Evolutionary conservation across 2,329 filamentous ascomycete species (phyloP).

Genomic region (Calonectria naviculata): DNA sequence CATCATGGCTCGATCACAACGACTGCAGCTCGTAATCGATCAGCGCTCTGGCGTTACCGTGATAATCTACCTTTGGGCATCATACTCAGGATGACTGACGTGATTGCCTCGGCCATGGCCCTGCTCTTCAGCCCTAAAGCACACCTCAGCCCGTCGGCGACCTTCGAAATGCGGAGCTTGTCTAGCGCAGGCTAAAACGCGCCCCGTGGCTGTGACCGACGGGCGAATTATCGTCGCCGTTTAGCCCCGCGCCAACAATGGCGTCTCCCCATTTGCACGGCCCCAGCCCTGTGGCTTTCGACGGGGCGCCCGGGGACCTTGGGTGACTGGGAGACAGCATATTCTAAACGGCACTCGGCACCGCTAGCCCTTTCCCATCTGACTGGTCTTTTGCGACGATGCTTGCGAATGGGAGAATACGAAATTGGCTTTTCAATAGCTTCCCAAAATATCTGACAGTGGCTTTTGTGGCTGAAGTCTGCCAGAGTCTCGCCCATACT

Average conservation of each 20-base stretch:
- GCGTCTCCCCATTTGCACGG: background rate
- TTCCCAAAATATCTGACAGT: background rate
- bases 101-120: background rate
- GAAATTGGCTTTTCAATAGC: background rate
- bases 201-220: background rate
- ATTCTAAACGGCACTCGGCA: conserved; percentile 14
- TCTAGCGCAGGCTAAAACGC: background rate
- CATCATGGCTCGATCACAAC: background rate
- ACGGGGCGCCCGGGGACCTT: background rate
- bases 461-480: background rate
- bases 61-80: background rate
- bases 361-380: background rate
- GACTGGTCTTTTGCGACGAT: background rate
- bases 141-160: background rate
- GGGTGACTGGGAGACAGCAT: background rate
- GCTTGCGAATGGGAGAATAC: background rate
- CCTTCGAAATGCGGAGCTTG: background rate
- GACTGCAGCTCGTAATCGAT: background rate
- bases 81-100: background rate
- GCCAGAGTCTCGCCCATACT: background rate
- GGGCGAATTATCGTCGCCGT: conserved; percentile 2
- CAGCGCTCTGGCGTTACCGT: background rate
- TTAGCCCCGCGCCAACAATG: conserved; percentile 4
- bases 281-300: background rate
- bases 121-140: background rate